These are phyloP conservation scores for Allium fistulosum DNA, from an alignment of 106 monocot genomes.

Conservation along the genomic window DNA sequence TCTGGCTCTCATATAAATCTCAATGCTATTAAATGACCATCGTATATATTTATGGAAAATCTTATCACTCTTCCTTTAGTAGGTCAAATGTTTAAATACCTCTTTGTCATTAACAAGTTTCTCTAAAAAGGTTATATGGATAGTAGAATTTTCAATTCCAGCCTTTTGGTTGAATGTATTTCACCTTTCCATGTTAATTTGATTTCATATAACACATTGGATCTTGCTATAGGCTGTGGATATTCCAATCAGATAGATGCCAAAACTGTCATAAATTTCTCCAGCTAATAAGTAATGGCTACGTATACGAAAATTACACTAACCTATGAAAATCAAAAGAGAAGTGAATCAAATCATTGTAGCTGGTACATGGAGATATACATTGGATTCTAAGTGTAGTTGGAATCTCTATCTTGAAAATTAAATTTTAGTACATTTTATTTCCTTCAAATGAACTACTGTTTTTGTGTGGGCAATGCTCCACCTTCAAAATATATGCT, in stretches of 20 bases:
- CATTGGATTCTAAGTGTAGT: conserved; percentile 1
- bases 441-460: conserved; percentile 1
- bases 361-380: background rate
- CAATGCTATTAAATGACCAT: too few relatives aligned
- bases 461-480: too few relatives aligned
- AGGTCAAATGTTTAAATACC: background rate
- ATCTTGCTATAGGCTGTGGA: conserved; percentile 4
- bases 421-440: conserved; percentile 1
- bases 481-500: too few relatives aligned
- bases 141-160: background rate
- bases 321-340: conserved; percentile 5
- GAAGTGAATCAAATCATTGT: background rate
- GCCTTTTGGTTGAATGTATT: background rate
- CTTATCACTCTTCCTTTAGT: background rate
- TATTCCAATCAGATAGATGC: conserved; percentile 12
- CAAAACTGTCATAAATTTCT: conserved; percentile 1
- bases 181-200: background rate
- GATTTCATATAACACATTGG: background rate
- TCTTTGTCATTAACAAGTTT: background rate
- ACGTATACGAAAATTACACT: background rate
- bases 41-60: background rate
- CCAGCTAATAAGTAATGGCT: background rate
- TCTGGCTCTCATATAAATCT: background rate
- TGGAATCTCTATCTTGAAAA: conserved; percentile 4
- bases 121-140: background rate